Conservation (phyloP, 495 filamentous ascomycete species). For the Hypomontagnella submonticulosa region DNA sequence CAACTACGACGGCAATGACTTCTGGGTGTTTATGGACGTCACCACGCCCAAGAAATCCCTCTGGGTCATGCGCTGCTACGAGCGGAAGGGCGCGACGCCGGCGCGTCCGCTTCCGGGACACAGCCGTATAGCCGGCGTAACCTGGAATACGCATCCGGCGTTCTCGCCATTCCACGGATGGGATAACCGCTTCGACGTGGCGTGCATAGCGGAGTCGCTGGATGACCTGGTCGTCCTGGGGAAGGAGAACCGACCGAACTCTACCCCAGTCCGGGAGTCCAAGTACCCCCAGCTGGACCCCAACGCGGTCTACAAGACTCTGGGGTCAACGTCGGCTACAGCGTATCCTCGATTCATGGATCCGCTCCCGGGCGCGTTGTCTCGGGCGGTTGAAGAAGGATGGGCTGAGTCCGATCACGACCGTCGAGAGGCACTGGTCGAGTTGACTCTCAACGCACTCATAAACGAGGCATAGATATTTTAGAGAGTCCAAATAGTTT, state of each 20-base stretch:
- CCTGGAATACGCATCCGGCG: background rate
- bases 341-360: constrained; percentile 1
- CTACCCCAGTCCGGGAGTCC: background rate
- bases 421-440: too few relatives aligned
- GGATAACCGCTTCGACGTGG: constrained; percentile 7
- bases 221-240: background rate
- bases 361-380: background rate
- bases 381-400: background rate
- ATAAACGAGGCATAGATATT: too few relatives aligned
- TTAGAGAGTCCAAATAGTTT: too few relatives aligned
- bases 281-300: constrained; percentile 3
- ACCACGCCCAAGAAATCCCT: constrained; percentile 7
- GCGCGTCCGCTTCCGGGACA: too few relatives aligned
- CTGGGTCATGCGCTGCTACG: constrained; percentile 14
- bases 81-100: background rate
- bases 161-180: background rate
- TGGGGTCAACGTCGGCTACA: background rate
- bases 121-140: too few relatives aligned
- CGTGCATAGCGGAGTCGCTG: constrained; percentile 4
- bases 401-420: too few relatives aligned
- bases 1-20: background rate
- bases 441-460: too few relatives aligned
- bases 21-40: constrained; percentile 14
- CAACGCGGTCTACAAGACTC: background rate
- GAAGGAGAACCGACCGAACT: background rate